Base-by-base conservation (phyloP, 495 filamentous ascomycete genomes). In the Aspergillus bertholletiae region DNA sequence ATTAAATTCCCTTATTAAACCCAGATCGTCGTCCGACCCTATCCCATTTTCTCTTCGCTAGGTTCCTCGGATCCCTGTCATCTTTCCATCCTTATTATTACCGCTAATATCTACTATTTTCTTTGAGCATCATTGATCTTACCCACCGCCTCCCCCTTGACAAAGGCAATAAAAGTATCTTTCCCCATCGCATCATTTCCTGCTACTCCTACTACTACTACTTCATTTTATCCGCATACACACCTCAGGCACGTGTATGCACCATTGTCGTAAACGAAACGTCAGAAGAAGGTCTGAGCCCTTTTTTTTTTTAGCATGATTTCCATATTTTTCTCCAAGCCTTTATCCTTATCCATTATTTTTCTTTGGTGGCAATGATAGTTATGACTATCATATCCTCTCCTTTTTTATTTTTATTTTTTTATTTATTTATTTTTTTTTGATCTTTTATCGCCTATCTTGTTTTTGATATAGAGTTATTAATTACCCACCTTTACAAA, bases 321-420 rank as follows among this genome's bases (percentile, higher is more conserved):
- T n/a, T n/a, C n/a, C n/a, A n/a, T n/a, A n/a, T n/a, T n/a, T n/a
- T n/a, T n/a, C n/a, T n/a, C n/a, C n/a, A n/a, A n/a, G n/a, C n/a
- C n/a, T n/a, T n/a, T 62, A 50, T 49, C 49, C 55, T 52, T 57
- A 56, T 41, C 27, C 41, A 54, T 50, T 30, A 24, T 48, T 54
- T 21, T 35, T 54, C 18, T 47, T 53, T 53, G 26, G 26, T 28
- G 26, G 8, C 4, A 5, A 28, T 28, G 26, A 28, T 28, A 28
- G 8, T 5, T 28, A 34, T 44, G 48, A 47, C 39, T 20, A 11
- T 28, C 5, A 5, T 28, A 8, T 8, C 26, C 26, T 28, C 4
- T 28, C 26, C 4, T 28, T 28, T 28, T 28, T 28, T 28, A 28
- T 28, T 28, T 8, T 8, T 28, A 28, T 28, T 28, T 28, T 5